Base-by-base conservation (phyloP, 805 yeast species). In the Starmerella bombi region DNA sequence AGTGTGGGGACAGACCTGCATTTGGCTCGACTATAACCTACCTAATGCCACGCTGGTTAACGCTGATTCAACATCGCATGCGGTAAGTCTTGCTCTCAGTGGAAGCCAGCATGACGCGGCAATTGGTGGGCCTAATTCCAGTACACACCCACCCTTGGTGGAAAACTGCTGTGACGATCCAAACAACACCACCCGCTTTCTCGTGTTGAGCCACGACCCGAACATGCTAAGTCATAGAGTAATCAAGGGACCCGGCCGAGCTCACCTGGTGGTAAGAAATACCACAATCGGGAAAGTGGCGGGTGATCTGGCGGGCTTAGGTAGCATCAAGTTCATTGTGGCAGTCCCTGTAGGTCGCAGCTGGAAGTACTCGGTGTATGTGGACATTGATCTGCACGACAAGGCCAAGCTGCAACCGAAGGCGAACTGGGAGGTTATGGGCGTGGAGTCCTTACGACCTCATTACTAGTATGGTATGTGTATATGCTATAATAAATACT, bases 1-100 rank as follows among this genome's bases (percentile, higher is more conserved):
- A 59, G 98, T 86, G 0, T 88, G 98, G 98, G 93, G 95, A 8
- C 98, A 88, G 57, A 77, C 82, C 37, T 63, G 69, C 3, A 57
- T 63, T 18, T 91, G 81, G 63, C 56, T 80, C 32, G 37, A 47
- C 25, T 37, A 50, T 35, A 55, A 63, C 16, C 47, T 47, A 46
- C 64, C 55, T 43, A 41, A 56, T 12, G 63, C 71, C 25, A 69
- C 67, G 38, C 67, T 61, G 44, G 65, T 80, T 15, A 94, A 85
- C 58, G 67, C 77, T 2, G 66, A 70, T 2, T 83, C 95, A 0
- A 88, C 97, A 0, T 79, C 94, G 0, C 72, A 71, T 50, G 97
- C 95, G 1, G 95, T 91, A 0, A 74, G 74, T 46, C 65, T 49
- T 31, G 64, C 59, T 47, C 66, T 49, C 43, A 43, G 67, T 4